A percentile compares a stretch with the other conserved stretches of the same genome.
phyloP scores from a whole-genome alignment of 352 stramenopile genomes.

The Phytophthora kernoviae region DNA sequence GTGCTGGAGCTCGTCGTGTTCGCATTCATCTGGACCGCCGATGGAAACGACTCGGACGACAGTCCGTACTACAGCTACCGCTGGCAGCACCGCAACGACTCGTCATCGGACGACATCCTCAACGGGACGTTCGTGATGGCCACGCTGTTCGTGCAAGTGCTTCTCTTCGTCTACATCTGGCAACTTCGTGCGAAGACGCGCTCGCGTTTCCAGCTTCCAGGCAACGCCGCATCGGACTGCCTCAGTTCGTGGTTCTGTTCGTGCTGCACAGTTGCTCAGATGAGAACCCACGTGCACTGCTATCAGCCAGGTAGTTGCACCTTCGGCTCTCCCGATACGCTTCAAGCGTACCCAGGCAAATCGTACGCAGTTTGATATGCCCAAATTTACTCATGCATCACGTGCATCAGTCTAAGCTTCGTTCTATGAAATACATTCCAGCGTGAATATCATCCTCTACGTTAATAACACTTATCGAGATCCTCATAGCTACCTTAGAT shows the following conservation, averaged over 20 bases:
- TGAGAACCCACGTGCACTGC: constrained; percentile 42
- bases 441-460: not conserved
- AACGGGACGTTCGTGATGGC: constrained; percentile 31
- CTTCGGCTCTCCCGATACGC: constrained; percentile 45
- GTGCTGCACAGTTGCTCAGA: constrained; percentile 45
- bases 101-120: constrained; percentile 4
- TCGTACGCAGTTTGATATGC: constrained; percentile 36
- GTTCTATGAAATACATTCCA: constrained; percentile 24
- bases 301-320: constrained; percentile 53
- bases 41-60: constrained; percentile 24
- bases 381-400: constrained; percentile 9
- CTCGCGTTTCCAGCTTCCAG: constrained; percentile 46
- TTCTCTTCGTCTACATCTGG: constrained; percentile 42
- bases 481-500: too few species aligned
- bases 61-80: constrained; percentile 14
- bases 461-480: too few species aligned
- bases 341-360: constrained; percentile 37
- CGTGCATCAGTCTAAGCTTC: constrained; percentile 12
- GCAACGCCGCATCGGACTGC: constrained; percentile 35
- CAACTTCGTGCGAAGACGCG: constrained; percentile 51
- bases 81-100: constrained; percentile 9
- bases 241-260: constrained; percentile 47
- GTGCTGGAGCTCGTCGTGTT: constrained; percentile 27
- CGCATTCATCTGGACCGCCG: constrained; percentile 23
- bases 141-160: constrained; percentile 26